Percentiles rank a stretch among this genome's conserved stretches.
These are phyloP conservation scores for Macrophomina pseudophaseolina DNA, from an alignment of 2,329 filamentous ascomycete genomes.

Conservation along the genomic window DNA sequence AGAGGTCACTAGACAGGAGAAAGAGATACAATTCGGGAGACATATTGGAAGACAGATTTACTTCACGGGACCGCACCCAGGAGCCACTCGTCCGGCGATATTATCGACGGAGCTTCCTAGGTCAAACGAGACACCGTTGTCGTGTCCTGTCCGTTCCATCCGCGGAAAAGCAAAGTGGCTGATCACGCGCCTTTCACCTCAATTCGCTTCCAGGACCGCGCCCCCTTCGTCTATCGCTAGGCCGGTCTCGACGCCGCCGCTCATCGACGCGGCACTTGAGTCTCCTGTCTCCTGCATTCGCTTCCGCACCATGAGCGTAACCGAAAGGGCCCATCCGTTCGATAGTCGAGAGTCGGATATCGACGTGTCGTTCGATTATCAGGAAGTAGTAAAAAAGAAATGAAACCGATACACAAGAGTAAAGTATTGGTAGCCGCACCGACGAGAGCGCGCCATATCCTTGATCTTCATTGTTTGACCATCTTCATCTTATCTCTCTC, in stretches of 20 bases:
- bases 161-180: neutral
- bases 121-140: no score
- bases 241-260: neutral
- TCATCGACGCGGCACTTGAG: neutral
- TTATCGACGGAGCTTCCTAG: no score
- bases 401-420: neutral
- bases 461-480: conserved; percentile 3
- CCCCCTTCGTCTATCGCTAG: neutral
- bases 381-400: neutral
- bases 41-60: no score
- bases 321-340: neutral
- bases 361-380: neutral
- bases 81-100: no score
- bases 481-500: neutral
- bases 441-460: neutral
- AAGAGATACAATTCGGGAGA: no score
- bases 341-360: conserved; percentile 7
- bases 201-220: neutral
- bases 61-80: no score
- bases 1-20: no score
- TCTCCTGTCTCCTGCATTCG: neutral
- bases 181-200: neutral
- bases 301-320: neutral
- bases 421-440: neutral
- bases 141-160: neutral